Conservation (phyloP, 306 rosid species). For the Lupinus albus region DNA sequence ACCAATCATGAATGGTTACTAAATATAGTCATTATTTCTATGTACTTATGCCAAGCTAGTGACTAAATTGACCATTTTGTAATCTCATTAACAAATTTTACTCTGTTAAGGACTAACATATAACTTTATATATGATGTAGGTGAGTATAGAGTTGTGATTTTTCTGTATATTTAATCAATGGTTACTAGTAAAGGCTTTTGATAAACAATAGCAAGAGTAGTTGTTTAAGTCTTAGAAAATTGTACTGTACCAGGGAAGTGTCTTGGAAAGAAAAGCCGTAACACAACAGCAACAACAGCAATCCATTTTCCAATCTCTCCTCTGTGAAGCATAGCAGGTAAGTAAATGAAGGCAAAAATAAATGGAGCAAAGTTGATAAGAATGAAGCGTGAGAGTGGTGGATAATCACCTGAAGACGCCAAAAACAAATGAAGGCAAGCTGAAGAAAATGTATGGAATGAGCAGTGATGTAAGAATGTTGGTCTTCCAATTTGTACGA, state of each 20-base stretch:
- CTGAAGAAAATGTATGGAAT: slow-evolving; percentile 92
- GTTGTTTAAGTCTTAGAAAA: neutral
- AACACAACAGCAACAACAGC: slow-evolving; percentile 75
- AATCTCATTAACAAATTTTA: too few relatives aligned
- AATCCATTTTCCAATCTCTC: slow-evolving; percentile 84
- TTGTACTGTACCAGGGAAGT: slow-evolving; percentile 66
- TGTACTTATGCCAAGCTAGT: too few relatives aligned
- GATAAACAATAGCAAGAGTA: neutral
- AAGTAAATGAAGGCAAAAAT: slow-evolving; percentile 28
- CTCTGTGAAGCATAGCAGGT: slow-evolving; percentile 52
- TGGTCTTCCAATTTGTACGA: slow-evolving; percentile 92
- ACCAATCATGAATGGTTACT: slow-evolving; percentile 15
- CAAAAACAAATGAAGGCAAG: slow-evolving; percentile 68
- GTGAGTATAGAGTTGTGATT: too few relatives aligned
- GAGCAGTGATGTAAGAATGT: slow-evolving; percentile 77
- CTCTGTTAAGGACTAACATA: neutral
- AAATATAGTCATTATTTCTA: too few relatives aligned
- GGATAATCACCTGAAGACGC: slow-evolving; percentile 58
- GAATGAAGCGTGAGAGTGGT: neutral
- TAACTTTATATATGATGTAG: neutral
- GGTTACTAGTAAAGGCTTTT: neutral
- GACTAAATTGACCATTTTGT: too few relatives aligned
- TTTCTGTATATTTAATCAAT: neutral
- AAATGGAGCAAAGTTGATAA: slow-evolving; percentile 14
- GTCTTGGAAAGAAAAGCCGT: slow-evolving; percentile 73